phyloP scores from a whole-genome alignment of 1,139 yeast genomes.

The Saccharomyces pastorianus region DNA sequence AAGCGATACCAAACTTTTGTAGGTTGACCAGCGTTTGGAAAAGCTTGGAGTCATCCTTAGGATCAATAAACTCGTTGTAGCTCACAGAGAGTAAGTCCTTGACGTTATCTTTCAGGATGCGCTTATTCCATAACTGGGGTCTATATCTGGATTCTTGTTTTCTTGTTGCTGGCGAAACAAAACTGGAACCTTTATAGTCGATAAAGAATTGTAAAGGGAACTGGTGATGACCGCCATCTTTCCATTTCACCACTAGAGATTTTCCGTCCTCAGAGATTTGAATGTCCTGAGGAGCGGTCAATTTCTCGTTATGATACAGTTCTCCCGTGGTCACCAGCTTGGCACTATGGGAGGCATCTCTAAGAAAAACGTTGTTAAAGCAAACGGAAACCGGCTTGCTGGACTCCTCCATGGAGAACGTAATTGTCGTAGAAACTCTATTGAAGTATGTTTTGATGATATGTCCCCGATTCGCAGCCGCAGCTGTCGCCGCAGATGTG shows the following conservation, averaged over 20 bases:
- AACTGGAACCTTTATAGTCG: constrained; percentile 35
- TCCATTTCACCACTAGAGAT: constrained; percentile 45
- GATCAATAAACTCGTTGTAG: constrained; percentile 27
- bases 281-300: constrained; percentile 26
- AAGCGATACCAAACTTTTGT: constrained; percentile 52
- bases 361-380: constrained; percentile 49
- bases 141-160: constrained; percentile 31
- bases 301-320: constrained; percentile 32
- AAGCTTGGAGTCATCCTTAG: constrained; percentile 36
- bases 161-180: constrained; percentile 31
- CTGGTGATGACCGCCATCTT: constrained; percentile 41
- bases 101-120: constrained; percentile 25
- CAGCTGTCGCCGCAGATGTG: not conserved
- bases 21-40: constrained; percentile 39
- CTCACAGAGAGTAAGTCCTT: constrained; percentile 8
- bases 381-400: constrained; percentile 31
- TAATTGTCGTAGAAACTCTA: not conserved
- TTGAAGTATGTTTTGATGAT: not conserved
- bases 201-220: constrained; percentile 45
- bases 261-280: constrained; percentile 31
- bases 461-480: not conserved
- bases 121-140: constrained; percentile 38
- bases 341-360: constrained; percentile 61
- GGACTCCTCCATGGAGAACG: not conserved
- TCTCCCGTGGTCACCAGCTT: constrained; percentile 59